phyloP scores from a whole-genome alignment of 2,329 filamentous ascomycete genomes.

The Pleochaeta shiraiana region DNA sequence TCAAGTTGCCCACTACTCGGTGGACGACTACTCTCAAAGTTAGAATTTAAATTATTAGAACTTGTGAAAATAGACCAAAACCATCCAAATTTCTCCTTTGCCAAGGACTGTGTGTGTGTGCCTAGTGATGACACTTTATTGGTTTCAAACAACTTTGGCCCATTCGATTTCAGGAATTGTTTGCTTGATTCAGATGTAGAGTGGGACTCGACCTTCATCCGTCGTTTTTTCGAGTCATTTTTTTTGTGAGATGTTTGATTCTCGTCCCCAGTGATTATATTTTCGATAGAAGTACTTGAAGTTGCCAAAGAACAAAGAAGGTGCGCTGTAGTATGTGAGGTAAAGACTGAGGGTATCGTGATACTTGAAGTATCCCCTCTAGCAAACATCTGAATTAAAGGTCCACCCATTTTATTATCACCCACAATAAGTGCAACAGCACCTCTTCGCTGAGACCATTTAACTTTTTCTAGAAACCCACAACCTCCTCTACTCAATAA shows the following conservation, averaged over 20 bases:
- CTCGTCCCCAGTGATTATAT: slow-evolving; percentile 35
- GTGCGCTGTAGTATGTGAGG: slow-evolving; percentile 83
- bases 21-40: slow-evolving; percentile 35
- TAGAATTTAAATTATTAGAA: slow-evolving; percentile 16
- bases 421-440: slow-evolving; percentile 83
- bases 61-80: slow-evolving; percentile 24
- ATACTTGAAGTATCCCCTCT: slow-evolving; percentile 88
- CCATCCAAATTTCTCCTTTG: slow-evolving; percentile 21
- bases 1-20: slow-evolving; percentile 53
- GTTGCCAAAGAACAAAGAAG: slow-evolving; percentile 74
- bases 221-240: slow-evolving; percentile 12
- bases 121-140: slow-evolving; percentile 12
- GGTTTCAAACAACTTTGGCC: slow-evolving; percentile 15
- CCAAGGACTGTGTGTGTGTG: slow-evolving; percentile 8
- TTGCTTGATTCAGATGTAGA: slow-evolving; percentile 4
- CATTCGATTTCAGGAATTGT: slow-evolving; percentile 17
- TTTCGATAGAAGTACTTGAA: slow-evolving; percentile 38
- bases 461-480: slow-evolving; percentile 90
- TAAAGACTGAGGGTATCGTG: slow-evolving; percentile 86
- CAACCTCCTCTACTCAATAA: slow-evolving; percentile 82
- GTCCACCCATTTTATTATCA: slow-evolving; percentile 74
- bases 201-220: neutral
- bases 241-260: slow-evolving; percentile 31
- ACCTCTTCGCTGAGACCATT: slow-evolving; percentile 86
- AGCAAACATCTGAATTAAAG: slow-evolving; percentile 95